Percentiles rank a stretch among this genome's conserved stretches.
Conservation (phyloP, 2,329 filamentous ascomycete species). For the Pseudocercospora fuligena region DNA sequence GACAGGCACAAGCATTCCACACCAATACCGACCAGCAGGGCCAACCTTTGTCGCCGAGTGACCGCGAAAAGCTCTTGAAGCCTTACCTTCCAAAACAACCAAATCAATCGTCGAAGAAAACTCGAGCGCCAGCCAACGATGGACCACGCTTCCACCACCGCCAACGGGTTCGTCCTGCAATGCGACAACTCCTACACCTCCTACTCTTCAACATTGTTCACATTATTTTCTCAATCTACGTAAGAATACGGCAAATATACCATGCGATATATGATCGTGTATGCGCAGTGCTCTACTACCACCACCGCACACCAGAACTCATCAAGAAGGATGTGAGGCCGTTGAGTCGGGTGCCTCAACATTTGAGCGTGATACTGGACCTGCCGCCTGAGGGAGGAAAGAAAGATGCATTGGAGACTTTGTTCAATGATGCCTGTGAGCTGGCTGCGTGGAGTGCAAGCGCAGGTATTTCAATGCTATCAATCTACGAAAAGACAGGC, state of each 20-base stretch:
- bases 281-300: slow-evolving; percentile 85
- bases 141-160: slow-evolving; percentile 32
- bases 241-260: slow-evolving; percentile 79
- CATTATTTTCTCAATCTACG: slow-evolving; percentile 83
- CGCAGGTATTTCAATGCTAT: slow-evolving; percentile 83
- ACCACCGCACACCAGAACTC: slow-evolving; percentile 91
- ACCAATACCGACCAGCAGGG: slow-evolving; percentile 35
- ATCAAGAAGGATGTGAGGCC: slow-evolving; percentile 84
- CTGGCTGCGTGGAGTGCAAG: slow-evolving; percentile 91
- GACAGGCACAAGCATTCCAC: slow-evolving; percentile 37
- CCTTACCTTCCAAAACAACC: slow-evolving; percentile 40
- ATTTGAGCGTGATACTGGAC: slow-evolving; percentile 84
- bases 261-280: slow-evolving; percentile 77
- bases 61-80: slow-evolving; percentile 40
- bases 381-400: slow-evolving; percentile 70
- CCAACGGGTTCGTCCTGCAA: slow-evolving; percentile 36
- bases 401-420: slow-evolving; percentile 75
- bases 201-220: slow-evolving; percentile 74
- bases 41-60: slow-evolving; percentile 33
- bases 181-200: slow-evolving; percentile 58
- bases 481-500: slow-evolving; percentile 92
- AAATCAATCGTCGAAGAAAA: slow-evolving; percentile 20
- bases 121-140: slow-evolving; percentile 14
- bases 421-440: slow-evolving; percentile 91
- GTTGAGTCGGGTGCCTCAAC: slow-evolving; percentile 75